These are phyloP conservation scores for Sclerotinia trifoliorum DNA, from an alignment of 2,329 filamentous ascomycete species.

Conservation along the genomic window DNA sequence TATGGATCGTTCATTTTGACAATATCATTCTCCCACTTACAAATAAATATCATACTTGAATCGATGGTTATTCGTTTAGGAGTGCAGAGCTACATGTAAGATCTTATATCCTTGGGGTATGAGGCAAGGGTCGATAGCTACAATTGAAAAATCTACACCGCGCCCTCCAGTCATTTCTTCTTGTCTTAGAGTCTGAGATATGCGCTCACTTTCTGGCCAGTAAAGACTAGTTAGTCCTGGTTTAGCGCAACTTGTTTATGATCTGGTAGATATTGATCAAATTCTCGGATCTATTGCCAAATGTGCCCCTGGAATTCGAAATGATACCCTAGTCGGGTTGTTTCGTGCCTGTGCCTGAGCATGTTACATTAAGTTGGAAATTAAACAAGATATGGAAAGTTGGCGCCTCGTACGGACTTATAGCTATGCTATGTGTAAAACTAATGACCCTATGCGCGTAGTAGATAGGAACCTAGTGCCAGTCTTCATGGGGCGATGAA, in stretches of 20 bases:
- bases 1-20: background rate
- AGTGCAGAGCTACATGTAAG: background rate
- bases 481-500: conserved; percentile 52
- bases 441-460: conserved; percentile 55
- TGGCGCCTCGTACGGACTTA: conserved; percentile 41
- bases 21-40: background rate
- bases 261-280: conserved; percentile 45
- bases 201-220: conserved; percentile 8
- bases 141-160: background rate
- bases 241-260: conserved; percentile 36
- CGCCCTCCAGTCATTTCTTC: background rate
- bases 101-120: background rate
- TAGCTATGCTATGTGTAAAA: conserved; percentile 49
- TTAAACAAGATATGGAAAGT: conserved; percentile 42
- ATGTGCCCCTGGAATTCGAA: conserved; percentile 1
- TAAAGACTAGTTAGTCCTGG: conserved; percentile 37
- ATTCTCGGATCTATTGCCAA: conserved; percentile 46
- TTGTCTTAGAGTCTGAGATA: background rate
- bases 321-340: conserved; percentile 3
- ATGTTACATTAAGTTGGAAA: conserved; percentile 23
- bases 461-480: conserved; percentile 53
- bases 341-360: background rate
- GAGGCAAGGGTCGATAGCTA: background rate
- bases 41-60: background rate
- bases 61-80: background rate